Percentiles rank a stretch among this genome's conserved stretches.
Conservation (phyloP, 352 stramenopile species). For the Peronospora tabacina region DNA sequence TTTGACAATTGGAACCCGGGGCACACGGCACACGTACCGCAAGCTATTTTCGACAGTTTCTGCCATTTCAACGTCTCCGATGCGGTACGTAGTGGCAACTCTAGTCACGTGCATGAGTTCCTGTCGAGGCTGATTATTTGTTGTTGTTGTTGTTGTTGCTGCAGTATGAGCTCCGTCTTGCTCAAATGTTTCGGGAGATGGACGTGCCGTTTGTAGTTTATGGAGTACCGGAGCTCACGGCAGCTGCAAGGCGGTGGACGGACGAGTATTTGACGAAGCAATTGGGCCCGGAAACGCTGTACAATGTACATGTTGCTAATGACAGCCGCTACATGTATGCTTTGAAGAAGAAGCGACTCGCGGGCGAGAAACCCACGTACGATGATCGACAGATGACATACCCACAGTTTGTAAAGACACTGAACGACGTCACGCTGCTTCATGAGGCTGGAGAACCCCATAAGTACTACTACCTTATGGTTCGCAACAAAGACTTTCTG, state of each 20-base stretch:
- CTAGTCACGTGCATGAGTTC: not conserved
- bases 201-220: conserved; percentile 93
- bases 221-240: conserved; percentile 81
- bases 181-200: conserved; percentile 84
- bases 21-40: conserved; percentile 24
- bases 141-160: no score
- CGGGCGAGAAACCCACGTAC: conserved; percentile 36
- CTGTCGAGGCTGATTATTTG: not conserved
- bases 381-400: conserved; percentile 54
- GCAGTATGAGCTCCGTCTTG: conserved; percentile 73
- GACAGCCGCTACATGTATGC: conserved; percentile 95
- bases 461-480: conserved; percentile 55
- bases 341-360: conserved; percentile 33
- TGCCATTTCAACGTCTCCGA: conserved; percentile 61
- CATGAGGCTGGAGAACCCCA: conserved; percentile 13
- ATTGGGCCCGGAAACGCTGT: conserved; percentile 30
- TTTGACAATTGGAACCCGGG: conserved; percentile 80
- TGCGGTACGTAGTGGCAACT: conserved; percentile 23
- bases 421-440: conserved; percentile 21
- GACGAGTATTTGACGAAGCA: conserved; percentile 59
- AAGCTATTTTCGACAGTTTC: conserved; percentile 47
- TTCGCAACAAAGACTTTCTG: conserved; percentile 42
- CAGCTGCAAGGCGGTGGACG: conserved; percentile 75
- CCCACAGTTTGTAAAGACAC: conserved; percentile 37
- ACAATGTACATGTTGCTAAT: conserved; percentile 69